Evolutionary conservation across 495 filamentous ascomycete species (phyloP).

Genomic region (Penicillium verhagenii): DNA sequence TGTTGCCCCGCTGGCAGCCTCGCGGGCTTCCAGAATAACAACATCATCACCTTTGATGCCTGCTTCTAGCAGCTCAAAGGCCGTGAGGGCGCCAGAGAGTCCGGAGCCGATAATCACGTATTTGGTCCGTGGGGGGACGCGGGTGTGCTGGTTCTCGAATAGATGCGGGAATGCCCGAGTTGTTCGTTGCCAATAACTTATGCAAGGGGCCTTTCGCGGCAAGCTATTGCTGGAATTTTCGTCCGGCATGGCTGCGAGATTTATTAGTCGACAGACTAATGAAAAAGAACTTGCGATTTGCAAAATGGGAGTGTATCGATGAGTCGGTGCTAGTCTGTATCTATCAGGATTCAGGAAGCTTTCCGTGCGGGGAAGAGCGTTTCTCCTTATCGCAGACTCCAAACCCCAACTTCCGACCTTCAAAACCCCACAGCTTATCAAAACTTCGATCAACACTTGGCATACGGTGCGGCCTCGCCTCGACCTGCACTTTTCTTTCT

Average conservation of each 20-base stretch:
- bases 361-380: constrained; percentile 2
- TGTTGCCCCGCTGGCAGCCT: constrained; percentile 31
- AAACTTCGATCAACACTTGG: neutral
- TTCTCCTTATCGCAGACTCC: neutral
- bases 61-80: constrained; percentile 25
- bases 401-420: too few relatives aligned
- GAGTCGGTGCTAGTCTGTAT: neutral
- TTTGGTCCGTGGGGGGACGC: constrained; percentile 13
- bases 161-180: constrained; percentile 28
- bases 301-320: neutral
- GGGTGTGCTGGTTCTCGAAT: constrained; percentile 13
- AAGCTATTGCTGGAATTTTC: constrained; percentile 21
- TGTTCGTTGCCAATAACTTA: constrained; percentile 37
- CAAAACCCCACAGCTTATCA: neutral
- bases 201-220: constrained; percentile 21
- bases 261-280: neutral
- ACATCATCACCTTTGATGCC: constrained; percentile 25
- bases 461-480: constrained; percentile 3
- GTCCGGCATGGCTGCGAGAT: neutral
- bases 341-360: neutral
- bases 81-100: constrained; percentile 26
- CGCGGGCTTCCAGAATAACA: constrained; percentile 32
- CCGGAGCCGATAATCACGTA: constrained; percentile 33
- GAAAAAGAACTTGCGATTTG: neutral
- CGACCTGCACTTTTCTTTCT: constrained; percentile 10